Evolutionary conservation across 345 rosid species (phyloP), one percentile per base, ranked within the genome.

Genomic region (Noccaea bulbosa): DNA sequence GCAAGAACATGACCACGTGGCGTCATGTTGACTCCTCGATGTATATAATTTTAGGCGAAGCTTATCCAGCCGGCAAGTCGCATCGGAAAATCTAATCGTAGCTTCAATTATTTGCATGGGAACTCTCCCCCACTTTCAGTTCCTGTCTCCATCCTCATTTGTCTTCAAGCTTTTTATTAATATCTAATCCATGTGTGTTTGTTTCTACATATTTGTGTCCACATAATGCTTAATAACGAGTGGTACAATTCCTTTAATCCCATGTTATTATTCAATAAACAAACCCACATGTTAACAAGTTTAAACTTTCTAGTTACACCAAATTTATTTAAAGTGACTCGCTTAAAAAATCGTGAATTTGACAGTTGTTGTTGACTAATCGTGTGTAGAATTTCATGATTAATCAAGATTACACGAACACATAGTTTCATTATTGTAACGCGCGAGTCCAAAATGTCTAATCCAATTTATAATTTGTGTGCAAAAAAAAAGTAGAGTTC

Each of bases 31-130:
- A 62, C 70, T 65, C 33, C 62, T 33, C 4, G 69, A 75, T 45
- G 6, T 51, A 14, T 24, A 14, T 24, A 6, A 39, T 30, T 15
- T 27, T 38, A 8, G 32, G 51, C 59, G n/a, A 46, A 55, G 50
- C 79, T 75, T 75, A 75, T 69, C 74, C 60, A 75, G 30, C 74
- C 74, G 79, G 70, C 79, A 75, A 75, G 79, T 62, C 74, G 32
- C 70, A 46, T 75, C 70, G 74, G 70, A 62, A 69, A 75, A 75
- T 68, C 69, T 61, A 69, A 68, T 75, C 65, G 64, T 53, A 62
- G 55, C 69, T 55, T 75, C 79, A 75, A 75, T 69, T 62, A 75
- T 69, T 75, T 69, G 74, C 56, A 67, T 74, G 50, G 79, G 65
- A 75, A 69, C 79, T 54, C 73, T 46, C 60, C 79, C 71, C 79